A percentile compares a stretch with the other conserved stretches of the same genome.
phyloP scores from a whole-genome alignment of 768 basidiomycete species.

The Lyophyllum shimeji region DNA sequence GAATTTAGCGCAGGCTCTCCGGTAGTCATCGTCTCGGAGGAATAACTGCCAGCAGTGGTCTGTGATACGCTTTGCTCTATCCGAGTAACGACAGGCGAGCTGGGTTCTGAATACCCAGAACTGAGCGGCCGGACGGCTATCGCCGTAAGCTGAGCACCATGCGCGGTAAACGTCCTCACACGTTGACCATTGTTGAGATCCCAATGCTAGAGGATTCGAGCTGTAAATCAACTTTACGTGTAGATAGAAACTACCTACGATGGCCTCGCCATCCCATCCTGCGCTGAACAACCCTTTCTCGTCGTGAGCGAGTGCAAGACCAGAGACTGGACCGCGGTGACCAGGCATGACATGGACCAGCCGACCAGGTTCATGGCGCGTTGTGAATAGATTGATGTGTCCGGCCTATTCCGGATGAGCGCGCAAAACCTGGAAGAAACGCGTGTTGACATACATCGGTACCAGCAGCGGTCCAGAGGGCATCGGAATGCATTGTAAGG shows the following conservation, averaged over 20 bases:
- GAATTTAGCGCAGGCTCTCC: conserved; percentile 30
- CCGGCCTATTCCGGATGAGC: conserved; percentile 58
- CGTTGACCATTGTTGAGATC: conserved; percentile 89
- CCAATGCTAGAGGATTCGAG: conserved; percentile 74
- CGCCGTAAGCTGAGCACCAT: conserved; percentile 82
- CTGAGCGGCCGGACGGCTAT: conserved; percentile 72
- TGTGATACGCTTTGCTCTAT: conserved; percentile 7
- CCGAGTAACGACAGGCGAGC: conserved; percentile 15
- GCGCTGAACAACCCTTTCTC: conserved; percentile 89
- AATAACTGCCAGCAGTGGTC: conserved; percentile 18
- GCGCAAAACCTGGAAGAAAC: conserved; percentile 5
- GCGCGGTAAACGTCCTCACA: conserved; percentile 74
- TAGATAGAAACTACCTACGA: conserved; percentile 48
- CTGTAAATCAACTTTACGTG: conserved; percentile 9
- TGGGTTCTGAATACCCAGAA: conserved; percentile 32
- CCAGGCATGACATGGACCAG: conserved; percentile 70
- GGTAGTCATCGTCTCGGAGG: conserved; percentile 10
- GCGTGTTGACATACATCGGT: conserved; percentile 59
- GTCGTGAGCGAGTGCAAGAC: conserved; percentile 75
- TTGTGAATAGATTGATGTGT: conserved; percentile 89
- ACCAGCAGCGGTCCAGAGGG: conserved; percentile 88
- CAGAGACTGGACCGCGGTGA: conserved; percentile 82
- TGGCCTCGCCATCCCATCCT: conserved; percentile 90
- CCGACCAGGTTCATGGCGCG: conserved; percentile 89
- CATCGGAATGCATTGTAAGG: conserved; percentile 89